Conservation (phyloP, 192 early-diverging fungal species). For the Linnemannia hyalina region DNA sequence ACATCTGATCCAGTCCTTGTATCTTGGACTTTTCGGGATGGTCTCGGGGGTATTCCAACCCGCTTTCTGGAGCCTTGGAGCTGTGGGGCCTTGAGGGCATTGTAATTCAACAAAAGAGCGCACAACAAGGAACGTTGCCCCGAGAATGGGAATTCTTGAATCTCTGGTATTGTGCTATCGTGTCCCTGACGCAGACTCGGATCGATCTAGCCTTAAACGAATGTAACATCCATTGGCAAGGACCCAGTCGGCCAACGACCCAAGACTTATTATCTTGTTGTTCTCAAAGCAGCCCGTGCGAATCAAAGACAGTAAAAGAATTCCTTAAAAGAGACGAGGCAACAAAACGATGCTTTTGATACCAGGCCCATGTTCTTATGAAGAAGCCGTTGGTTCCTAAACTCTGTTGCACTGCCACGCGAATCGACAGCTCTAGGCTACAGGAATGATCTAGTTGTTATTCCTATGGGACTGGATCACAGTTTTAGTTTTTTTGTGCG, state of each 20-base stretch:
- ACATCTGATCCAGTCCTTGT: neutral
- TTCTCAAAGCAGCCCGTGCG: neutral
- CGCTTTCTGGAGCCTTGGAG: neutral
- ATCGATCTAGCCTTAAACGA: neutral
- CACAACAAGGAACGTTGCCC: neutral
- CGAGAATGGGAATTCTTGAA: neutral
- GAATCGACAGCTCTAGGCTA: neutral
- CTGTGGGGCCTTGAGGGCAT: neutral
- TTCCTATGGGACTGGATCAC: neutral
- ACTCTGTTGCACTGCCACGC: neutral
- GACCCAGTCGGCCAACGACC: neutral
- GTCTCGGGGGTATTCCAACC: neutral
- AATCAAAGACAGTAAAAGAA: neutral
- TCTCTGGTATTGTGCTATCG: neutral
- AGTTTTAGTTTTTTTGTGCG: neutral
- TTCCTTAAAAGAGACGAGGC: too few species aligned
- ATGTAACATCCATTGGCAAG: neutral
- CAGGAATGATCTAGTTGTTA: neutral
- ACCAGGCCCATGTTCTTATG: neutral
- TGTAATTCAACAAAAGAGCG: neutral
- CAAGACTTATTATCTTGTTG: neutral
- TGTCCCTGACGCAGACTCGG: neutral
- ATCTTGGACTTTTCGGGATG: neutral
- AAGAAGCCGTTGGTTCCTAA: neutral
- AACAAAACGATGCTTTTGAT: neutral